These are phyloP conservation scores for Nepenthes gracilis DNA, from an alignment of 148 eudicot species.

Conservation along the genomic window DNA sequence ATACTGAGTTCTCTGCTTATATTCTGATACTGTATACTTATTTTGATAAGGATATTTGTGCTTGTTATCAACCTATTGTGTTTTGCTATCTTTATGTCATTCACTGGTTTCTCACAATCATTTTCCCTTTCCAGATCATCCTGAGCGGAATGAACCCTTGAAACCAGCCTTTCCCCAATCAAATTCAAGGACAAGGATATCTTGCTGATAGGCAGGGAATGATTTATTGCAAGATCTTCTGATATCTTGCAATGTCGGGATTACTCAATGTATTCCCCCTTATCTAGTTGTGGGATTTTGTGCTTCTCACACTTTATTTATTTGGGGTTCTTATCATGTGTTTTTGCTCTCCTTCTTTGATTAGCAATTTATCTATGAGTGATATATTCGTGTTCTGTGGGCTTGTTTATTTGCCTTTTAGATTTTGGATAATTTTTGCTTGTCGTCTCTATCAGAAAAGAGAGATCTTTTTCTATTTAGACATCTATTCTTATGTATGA, in stretches of 20 bases:
- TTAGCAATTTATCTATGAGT: too few species aligned
- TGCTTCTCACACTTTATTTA: not conserved
- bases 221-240: conserved; percentile 10
- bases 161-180: not conserved
- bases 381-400: too few species aligned
- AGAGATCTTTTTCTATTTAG: too few species aligned
- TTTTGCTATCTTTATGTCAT: not conserved
- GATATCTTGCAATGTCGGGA: conserved; percentile 17
- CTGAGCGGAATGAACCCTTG: not conserved
- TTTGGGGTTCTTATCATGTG: not conserved
- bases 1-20: too few species aligned
- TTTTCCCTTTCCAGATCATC: conserved; percentile 1
- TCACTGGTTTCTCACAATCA: not conserved
- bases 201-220: conserved; percentile 8
- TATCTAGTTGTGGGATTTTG: not conserved
- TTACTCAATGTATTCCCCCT: conserved; percentile 13
- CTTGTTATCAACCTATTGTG: not conserved
- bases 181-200: conserved; percentile 4
- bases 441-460: too few species aligned
- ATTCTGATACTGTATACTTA: too few species aligned
- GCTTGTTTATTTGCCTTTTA: too few species aligned
- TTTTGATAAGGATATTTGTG: too few species aligned
- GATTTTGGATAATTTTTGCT: too few species aligned
- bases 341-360: not conserved
- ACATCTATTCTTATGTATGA: too few species aligned